Percentiles rank a stretch among this genome's conserved stretches.
Conservation (phyloP, 2,329 filamentous ascomycete species). For the Ceratocystis ficicola region DNA sequence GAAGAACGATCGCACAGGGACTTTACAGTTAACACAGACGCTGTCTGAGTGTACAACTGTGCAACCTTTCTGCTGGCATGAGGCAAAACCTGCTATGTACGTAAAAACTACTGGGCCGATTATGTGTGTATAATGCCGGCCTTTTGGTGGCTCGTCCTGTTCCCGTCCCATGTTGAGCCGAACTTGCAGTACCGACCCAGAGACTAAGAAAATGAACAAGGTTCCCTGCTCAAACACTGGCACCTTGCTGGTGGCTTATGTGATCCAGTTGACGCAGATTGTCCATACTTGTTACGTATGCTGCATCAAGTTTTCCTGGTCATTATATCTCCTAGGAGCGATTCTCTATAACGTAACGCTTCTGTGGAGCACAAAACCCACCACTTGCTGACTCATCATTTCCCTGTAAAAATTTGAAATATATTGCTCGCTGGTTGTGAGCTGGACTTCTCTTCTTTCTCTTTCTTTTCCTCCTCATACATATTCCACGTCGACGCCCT, state of each 20-base stretch:
- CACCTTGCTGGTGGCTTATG: neutral
- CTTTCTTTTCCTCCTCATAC: conserved; percentile 38
- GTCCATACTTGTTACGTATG: neutral
- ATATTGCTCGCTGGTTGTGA: conserved; percentile 4
- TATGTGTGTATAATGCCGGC: neutral
- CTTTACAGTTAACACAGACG: neutral
- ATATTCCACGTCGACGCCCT: conserved; percentile 35
- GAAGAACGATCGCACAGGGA: neutral
- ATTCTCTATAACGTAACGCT: neutral
- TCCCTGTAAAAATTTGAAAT: conserved; percentile 10
- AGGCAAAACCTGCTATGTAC: neutral
- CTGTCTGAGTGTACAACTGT: neutral
- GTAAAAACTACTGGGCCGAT: neutral
- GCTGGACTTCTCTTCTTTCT: conserved; percentile 24
- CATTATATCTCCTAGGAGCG: neutral
- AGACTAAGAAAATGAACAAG: neutral
- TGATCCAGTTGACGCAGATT: neutral
- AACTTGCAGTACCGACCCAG: neutral
- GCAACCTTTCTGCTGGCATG: neutral
- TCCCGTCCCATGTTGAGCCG: neutral
- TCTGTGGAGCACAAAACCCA: neutral
- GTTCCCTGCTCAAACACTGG: neutral
- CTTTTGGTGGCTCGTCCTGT: neutral
- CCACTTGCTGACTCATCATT: conserved; percentile 17
- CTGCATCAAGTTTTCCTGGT: neutral